Base-by-base conservation (phyloP, 2,329 filamentous ascomycete species). In the Epichloe sylvatica region DNA sequence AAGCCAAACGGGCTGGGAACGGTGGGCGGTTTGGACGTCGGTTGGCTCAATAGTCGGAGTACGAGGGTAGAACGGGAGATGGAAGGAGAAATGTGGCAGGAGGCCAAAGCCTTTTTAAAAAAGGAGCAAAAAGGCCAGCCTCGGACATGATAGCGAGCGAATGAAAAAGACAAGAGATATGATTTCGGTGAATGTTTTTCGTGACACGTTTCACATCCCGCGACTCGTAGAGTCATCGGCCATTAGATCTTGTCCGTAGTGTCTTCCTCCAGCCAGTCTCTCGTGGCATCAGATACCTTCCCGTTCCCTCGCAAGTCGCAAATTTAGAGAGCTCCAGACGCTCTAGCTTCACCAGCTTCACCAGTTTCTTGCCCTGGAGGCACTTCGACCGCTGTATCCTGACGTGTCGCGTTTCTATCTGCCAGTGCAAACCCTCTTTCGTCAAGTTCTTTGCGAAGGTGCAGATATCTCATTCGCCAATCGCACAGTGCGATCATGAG, bases 41-140 rank as follows among this genome's bases (percentile, higher is more conserved):
- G 90, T 34, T 91, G 86, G 79, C 67, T 97, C 58, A 97, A 96
- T 62, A 90, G 86, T 59, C 77, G 87, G 51, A 87, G 86, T 53
- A 84, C 86, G 54, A 83, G 83, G 54, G 85, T 94, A 21, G 86
- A 86, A 50, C 78, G 82, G 59, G 84, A 87, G 54, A 92, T 91
- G 74, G 88, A 94, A 61, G 78, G 78, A 2, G 87, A 96, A 67
- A 69, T 94, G 42, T 84, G 91, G 80, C 74, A 53, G 5, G 67
- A 65, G 49, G 66, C 66, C 13, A 65, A 63, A 49, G 60, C 57
- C 11, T 62, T 70, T 25, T 53, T 72, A 42, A 62, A 70, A 52
- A 62, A 60, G 50, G 55, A 62, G 40, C 45, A 52, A 13, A 43
- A 17, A 13, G 39, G n/a, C 4, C 40, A 7, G n/a, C 4, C 17